phyloP scores from a whole-genome alignment of 2,329 filamentous ascomycete genomes.

The Fusarium circinatum region DNA sequence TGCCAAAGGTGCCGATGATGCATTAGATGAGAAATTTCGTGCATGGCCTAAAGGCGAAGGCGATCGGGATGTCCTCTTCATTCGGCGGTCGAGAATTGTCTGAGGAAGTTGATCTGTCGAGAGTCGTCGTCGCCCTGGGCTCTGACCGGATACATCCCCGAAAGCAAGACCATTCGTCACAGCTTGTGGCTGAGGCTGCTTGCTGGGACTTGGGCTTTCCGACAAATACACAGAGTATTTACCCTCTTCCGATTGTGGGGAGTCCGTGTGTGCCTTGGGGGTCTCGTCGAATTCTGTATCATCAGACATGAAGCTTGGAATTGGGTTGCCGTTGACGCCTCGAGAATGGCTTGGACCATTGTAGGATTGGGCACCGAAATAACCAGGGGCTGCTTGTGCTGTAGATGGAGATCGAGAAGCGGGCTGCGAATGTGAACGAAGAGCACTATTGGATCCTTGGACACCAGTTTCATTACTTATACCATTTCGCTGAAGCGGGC shows the following conservation, averaged over 20 bases:
- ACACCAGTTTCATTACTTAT: slow-evolving; percentile 60
- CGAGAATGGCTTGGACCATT: slow-evolving; percentile 51
- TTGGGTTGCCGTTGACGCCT: slow-evolving; percentile 60
- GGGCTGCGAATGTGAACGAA: slow-evolving; percentile 74
- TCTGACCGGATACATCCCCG: slow-evolving; percentile 57
- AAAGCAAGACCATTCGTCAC: slow-evolving; percentile 56
- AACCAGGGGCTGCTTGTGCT: slow-evolving; percentile 39
- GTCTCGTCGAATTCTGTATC: slow-evolving; percentile 62
- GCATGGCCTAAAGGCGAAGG: slow-evolving; percentile 65
- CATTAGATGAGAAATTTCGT: slow-evolving; percentile 56
- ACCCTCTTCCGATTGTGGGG: slow-evolving; percentile 61
- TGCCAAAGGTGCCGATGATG: slow-evolving; percentile 52
- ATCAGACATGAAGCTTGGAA: slow-evolving; percentile 67
- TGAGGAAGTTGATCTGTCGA: slow-evolving; percentile 66
- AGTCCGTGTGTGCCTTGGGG: slow-evolving; percentile 54
- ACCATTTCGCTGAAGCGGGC: slow-evolving; percentile 65
- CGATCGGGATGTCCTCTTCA: slow-evolving; percentile 64
- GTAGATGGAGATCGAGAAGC: slow-evolving; percentile 60
- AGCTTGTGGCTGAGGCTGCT: slow-evolving; percentile 41
- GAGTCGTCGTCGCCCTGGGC: slow-evolving; percentile 56
- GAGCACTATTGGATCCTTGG: slow-evolving; percentile 62
- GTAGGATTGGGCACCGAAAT: slow-evolving; percentile 48
- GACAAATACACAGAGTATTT: slow-evolving; percentile 43
- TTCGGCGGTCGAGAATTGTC: slow-evolving; percentile 63
- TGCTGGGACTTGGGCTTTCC: slow-evolving; percentile 43